phyloP scores from a whole-genome alignment of 352 stramenopile genomes.

The Globisporangium lucens region DNA sequence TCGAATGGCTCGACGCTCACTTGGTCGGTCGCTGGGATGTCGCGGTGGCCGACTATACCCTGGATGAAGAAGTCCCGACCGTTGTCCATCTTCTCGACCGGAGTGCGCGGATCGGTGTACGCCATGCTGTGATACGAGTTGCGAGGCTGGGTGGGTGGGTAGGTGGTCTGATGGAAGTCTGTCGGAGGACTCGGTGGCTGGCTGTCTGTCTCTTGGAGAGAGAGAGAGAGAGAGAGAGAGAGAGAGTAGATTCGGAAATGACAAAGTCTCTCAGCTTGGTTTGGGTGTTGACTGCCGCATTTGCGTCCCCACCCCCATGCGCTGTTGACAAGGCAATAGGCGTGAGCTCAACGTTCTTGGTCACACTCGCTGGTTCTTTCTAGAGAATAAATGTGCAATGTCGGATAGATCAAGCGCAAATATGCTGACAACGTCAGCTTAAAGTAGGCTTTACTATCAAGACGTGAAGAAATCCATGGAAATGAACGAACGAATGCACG shows the following conservation, averaged over 20 bases:
- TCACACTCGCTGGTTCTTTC: background rate
- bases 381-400: background rate
- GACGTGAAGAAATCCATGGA: background rate
- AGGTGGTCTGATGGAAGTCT: background rate
- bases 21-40: constrained; percentile 1
- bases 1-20: background rate
- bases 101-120: background rate
- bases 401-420: background rate
- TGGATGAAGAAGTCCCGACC: constrained; percentile 14
- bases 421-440: background rate
- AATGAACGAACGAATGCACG: background rate
- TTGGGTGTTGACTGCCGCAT: background rate
- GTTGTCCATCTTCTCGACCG: constrained; percentile 9
- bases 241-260: background rate
- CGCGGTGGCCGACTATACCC: constrained; percentile 10
- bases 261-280: background rate
- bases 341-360: background rate
- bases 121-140: background rate
- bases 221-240: background rate
- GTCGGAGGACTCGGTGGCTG: background rate
- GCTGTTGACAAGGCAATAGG: background rate
- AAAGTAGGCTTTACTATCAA: background rate
- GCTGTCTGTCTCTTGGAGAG: background rate
- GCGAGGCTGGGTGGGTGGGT: background rate
- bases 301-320: too few relatives aligned